Percentiles rank a stretch among this genome's conserved stretches.
These are phyloP conservation scores for Daldinia bambusicola DNA, from an alignment of 495 filamentous ascomycete genomes.

Conservation along the genomic window DNA sequence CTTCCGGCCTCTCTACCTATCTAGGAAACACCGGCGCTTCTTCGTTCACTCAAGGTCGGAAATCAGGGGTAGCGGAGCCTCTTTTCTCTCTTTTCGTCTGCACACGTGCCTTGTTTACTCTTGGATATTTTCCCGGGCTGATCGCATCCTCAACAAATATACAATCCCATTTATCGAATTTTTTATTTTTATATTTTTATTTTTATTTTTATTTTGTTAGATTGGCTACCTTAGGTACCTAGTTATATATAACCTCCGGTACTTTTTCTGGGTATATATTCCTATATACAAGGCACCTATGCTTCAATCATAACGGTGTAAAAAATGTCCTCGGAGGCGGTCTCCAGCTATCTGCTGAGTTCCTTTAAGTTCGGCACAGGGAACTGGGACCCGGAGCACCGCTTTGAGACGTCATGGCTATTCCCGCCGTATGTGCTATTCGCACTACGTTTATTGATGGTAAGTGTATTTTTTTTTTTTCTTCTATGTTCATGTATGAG, in stretches of 20 bases:
- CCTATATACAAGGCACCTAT: background rate
- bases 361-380: conserved; percentile 56
- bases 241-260: background rate
- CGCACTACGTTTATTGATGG: conserved; percentile 66
- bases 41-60: background rate
- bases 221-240: background rate
- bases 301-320: background rate
- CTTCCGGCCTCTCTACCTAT: conserved; percentile 2
- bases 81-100: background rate
- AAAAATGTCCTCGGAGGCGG: background rate
- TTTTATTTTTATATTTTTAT: too few species aligned
- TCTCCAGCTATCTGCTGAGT: conserved; percentile 14
- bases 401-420: conserved; percentile 81
- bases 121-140: background rate
- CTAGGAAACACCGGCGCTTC: background rate
- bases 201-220: background rate
- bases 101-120: background rate
- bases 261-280: background rate
- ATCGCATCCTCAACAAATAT: background rate
- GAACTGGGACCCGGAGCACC: conserved; percentile 67
- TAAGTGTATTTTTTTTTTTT: conserved; percentile 43
- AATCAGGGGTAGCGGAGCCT: background rate
- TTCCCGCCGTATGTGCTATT: conserved; percentile 72
- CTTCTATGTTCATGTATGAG: background rate
- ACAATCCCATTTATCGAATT: background rate